phyloP scores from a whole-genome alignment of 345 rosid genomes.

The Dipteronia dyeriana region DNA sequence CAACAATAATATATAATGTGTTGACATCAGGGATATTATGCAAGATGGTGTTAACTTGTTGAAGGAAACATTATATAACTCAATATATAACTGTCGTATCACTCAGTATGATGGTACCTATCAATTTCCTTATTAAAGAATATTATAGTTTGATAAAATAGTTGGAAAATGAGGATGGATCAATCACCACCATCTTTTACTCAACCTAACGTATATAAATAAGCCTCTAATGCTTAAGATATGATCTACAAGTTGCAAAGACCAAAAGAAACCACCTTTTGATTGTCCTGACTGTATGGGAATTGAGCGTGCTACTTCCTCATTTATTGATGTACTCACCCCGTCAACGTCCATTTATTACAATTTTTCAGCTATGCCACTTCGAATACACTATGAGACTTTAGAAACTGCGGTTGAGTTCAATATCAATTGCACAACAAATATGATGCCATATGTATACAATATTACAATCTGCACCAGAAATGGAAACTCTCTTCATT shows the following conservation, averaged over 20 bases:
- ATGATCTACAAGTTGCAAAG: conserved; percentile 8
- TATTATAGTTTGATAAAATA: background rate
- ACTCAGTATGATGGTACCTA: background rate
- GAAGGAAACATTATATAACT: background rate
- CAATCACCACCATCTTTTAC: conserved; percentile 1
- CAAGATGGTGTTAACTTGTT: background rate
- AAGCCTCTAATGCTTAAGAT: background rate
- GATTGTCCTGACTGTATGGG: conserved; percentile 36
- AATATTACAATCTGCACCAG: background rate
- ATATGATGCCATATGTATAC: background rate
- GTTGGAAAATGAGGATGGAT: background rate
- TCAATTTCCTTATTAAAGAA: background rate
- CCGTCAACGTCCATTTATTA: conserved; percentile 46
- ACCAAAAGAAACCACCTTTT: conserved; percentile 35
- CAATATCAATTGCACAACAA: background rate
- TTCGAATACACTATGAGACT: conserved; percentile 19
- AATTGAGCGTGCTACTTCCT: conserved; percentile 24
- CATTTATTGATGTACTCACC: conserved; percentile 30
- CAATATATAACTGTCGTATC: background rate
- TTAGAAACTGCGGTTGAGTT: conserved; percentile 7
- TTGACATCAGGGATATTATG: background rate
- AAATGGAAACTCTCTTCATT: background rate
- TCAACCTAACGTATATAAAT: background rate
- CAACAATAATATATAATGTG: conserved; percentile 10
- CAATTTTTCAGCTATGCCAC: conserved; percentile 1